Evolutionary conservation across 495 filamentous ascomycete genomes (phyloP), one percentile per base, ranked within the genome.

Genomic region (Penicillium lividum): DNA sequence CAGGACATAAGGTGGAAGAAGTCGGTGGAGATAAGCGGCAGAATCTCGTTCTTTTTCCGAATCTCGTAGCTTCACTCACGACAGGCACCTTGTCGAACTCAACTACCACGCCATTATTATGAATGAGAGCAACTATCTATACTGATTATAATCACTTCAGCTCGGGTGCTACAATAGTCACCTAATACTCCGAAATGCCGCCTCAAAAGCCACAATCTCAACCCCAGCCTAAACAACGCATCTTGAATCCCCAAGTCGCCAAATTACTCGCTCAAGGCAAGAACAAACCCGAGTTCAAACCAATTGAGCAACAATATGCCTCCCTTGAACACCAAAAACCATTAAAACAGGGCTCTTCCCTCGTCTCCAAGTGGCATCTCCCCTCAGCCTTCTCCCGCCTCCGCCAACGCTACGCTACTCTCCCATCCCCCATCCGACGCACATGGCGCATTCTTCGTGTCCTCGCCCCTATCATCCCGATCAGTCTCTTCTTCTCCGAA

Each of bases 401-500:
- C 51, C 67, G 72, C 55, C 54, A 58, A 47, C 62, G 68, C 64
- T 71, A 70, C 56, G 54, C 69, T 22, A n/a, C 70, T 38, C 66
- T 76, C 65, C 74, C 77, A 5, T 33, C 33, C 22, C 61, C 70
- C 13, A 33, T 73, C 44, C 73, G 65, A 33, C 42, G 64, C 28
- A 56, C 65, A 58, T 59, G 72, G 50, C 71, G 68, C 57, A 52
- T 63, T 31, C 73, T 85, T 43, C 73, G 86, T 63, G 68, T 79
- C 56, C 74, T 85, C 58, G 77, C 79, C 29, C 83, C 86, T 31
- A 78, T 86, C 71, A 63, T 90, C 29, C 88, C 88, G 1, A 81
- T 88, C 29, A 68, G 82, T 27, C 78, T 87, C 44, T 86, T 84
- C 73, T 82, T 90, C 73, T 83, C 85, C 50, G 76, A 80, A 47